A percentile compares a stretch with the other conserved stretches of the same genome.
Conservation (phyloP, 305 asterid species). For the Fraxinus velutina region DNA sequence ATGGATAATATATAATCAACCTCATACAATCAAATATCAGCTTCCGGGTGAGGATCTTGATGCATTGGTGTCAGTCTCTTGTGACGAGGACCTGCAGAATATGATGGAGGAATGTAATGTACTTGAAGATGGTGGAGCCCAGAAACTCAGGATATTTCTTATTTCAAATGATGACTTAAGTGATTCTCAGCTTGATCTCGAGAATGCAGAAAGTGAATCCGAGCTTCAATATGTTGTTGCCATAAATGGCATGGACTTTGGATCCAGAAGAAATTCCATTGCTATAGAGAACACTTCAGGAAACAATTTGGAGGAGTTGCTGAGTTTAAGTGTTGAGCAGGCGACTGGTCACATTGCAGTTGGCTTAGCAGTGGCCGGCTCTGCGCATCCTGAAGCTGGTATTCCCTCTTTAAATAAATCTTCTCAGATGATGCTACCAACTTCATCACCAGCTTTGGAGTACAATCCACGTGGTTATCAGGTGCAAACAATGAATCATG, state of each 20-base stretch:
- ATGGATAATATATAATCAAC: slow-evolving; percentile 39
- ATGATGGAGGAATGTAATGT: slow-evolving; percentile 79
- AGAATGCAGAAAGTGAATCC: slow-evolving; percentile 55
- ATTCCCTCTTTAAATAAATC: slow-evolving; percentile 38
- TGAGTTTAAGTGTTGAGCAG: slow-evolving; percentile 46
- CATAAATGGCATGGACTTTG: slow-evolving; percentile 73
- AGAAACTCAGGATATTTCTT: slow-evolving; percentile 75
- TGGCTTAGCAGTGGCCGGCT: slow-evolving; percentile 29
- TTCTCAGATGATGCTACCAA: slow-evolving; percentile 41
- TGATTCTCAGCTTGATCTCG: slow-evolving; percentile 61
- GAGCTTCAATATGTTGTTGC: slow-evolving; percentile 77
- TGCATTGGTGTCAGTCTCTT: slow-evolving; percentile 80
- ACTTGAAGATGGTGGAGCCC: slow-evolving; percentile 57
- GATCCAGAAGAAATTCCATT: slow-evolving; percentile 65
- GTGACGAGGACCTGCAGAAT: slow-evolving; percentile 79
- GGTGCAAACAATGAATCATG: slow-evolving; percentile 34
- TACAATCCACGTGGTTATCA: slow-evolving; percentile 41
- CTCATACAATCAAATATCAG: slow-evolving; percentile 72
- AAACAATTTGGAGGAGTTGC: slow-evolving; percentile 66
- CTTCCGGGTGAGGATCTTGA: slow-evolving; percentile 99
- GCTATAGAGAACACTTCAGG: slow-evolving; percentile 48
- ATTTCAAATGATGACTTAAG: slow-evolving; percentile 60
- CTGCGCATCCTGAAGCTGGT: slow-evolving; percentile 35
- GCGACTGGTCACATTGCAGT: slow-evolving; percentile 40
- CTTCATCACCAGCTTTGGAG: slow-evolving; percentile 43